phyloP scores from a whole-genome alignment of 2,329 filamentous ascomycete species.

The Triangularia verruculosa region DNA sequence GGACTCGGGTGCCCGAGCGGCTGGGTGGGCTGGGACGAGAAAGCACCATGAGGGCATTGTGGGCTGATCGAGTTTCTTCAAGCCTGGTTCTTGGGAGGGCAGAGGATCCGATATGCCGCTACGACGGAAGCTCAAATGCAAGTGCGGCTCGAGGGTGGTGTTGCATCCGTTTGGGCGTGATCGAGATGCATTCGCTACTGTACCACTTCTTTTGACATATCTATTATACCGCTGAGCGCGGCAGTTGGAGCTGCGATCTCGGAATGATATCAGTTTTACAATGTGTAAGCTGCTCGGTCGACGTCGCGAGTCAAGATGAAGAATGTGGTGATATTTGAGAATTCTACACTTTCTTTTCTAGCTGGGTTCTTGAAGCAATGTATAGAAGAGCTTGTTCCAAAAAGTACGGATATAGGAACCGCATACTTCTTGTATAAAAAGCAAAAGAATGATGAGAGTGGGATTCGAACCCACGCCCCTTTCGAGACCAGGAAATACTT shows the following conservation, averaged over 20 bases:
- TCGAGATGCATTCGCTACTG: background rate
- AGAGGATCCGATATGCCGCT: background rate
- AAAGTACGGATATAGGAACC: too few relatives aligned
- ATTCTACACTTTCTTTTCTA: too few relatives aligned
- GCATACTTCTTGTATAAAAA: too few relatives aligned
- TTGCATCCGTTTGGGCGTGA: slow-evolving; percentile 14
- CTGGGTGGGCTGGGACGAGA: slow-evolving; percentile 12
- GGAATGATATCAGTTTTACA: slow-evolving; percentile 3
- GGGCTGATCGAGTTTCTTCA: slow-evolving; percentile 16
- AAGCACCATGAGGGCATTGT: slow-evolving; percentile 21
- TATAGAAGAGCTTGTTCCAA: background rate
- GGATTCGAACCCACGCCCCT: slow-evolving; percentile 31
- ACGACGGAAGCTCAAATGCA: background rate
- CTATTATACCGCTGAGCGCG: background rate
- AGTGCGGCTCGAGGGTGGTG: background rate
- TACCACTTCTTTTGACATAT: background rate
- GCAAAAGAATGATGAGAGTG: slow-evolving; percentile 24
- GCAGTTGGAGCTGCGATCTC: slow-evolving; percentile 11
- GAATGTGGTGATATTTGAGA: too few relatives aligned
- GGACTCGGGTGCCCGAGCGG: slow-evolving; percentile 12
- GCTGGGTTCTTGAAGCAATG: too few relatives aligned
- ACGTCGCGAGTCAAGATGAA: too few relatives aligned
- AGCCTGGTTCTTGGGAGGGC: slow-evolving; percentile 6
- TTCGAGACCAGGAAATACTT: slow-evolving; percentile 26
- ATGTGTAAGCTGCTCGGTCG: background rate